phyloP scores from a whole-genome alignment of 2,329 filamentous ascomycete genomes.

The Epichloe coenophiala region DNA sequence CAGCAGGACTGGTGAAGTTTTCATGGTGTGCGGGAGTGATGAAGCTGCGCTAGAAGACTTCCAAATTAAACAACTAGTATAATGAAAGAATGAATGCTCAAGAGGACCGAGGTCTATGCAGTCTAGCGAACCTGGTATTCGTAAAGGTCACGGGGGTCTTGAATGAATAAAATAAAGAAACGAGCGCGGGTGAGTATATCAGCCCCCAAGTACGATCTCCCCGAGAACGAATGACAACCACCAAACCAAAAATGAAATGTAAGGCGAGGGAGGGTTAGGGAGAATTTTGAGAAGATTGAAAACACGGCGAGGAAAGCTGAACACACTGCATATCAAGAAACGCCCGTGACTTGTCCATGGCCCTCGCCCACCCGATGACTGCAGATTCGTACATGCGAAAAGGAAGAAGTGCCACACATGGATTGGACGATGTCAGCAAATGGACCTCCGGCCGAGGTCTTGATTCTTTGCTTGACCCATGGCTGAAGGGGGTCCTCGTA shows the following conservation, averaged over 20 bases:
- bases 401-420: neutral
- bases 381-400: neutral
- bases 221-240: too few relatives aligned
- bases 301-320: neutral
- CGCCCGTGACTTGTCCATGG: neutral
- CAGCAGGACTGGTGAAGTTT: slow-evolving; percentile 14
- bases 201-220: too few relatives aligned
- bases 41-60: neutral
- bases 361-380: neutral
- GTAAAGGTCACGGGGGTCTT: too few relatives aligned
- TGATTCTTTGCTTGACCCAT: too few relatives aligned
- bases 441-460: neutral
- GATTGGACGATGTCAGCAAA: neutral
- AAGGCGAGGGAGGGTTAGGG: neutral
- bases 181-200: too few relatives aligned
- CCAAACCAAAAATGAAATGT: neutral
- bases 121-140: too few relatives aligned
- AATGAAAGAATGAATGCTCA: neutral
- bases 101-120: neutral
- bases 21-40: slow-evolving; percentile 8
- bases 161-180: too few relatives aligned
- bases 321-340: slow-evolving; percentile 1
- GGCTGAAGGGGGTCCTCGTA: slow-evolving; percentile 5
- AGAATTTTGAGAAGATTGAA: neutral
- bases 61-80: neutral